Conservation (phyloP, 495 filamentous ascomycete species). For the Aspergillus heteromorphus region DNA sequence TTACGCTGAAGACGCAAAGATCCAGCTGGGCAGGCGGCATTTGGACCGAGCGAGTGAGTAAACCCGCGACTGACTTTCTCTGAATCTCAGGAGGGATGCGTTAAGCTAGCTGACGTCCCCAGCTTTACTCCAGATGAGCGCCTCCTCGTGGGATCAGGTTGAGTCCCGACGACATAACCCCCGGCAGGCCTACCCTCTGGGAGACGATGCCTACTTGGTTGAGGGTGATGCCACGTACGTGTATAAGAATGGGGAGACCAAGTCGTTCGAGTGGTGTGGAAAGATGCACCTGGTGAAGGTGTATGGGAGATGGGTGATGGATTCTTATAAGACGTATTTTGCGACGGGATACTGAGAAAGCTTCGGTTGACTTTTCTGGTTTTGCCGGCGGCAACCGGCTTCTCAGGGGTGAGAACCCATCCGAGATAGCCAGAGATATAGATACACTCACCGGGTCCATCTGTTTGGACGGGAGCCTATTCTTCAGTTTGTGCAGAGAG, state of each 20-base stretch:
- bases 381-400: background rate
- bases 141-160: background rate
- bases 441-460: too few relatives aligned
- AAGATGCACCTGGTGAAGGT: background rate
- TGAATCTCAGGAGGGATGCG: too few relatives aligned
- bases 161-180: background rate
- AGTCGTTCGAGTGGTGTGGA: background rate
- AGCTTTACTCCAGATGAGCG: background rate
- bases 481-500: too few relatives aligned
- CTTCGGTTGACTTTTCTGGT: background rate
- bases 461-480: too few relatives aligned
- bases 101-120: background rate
- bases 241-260: background rate
- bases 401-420: too few relatives aligned
- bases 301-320: background rate
- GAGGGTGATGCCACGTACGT: background rate
- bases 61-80: too few relatives aligned
- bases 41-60: background rate
- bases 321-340: background rate
- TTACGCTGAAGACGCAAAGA: background rate
- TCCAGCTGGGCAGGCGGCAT: background rate
- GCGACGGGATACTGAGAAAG: background rate
- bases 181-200: background rate
- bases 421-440: too few relatives aligned
- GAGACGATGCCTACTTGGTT: background rate